A percentile compares a stretch with the other conserved stretches of the same genome.
These are phyloP conservation scores for Leccinum pachyderme DNA, from an alignment of 1,284 basidiomycete species.

Conservation along the genomic window DNA sequence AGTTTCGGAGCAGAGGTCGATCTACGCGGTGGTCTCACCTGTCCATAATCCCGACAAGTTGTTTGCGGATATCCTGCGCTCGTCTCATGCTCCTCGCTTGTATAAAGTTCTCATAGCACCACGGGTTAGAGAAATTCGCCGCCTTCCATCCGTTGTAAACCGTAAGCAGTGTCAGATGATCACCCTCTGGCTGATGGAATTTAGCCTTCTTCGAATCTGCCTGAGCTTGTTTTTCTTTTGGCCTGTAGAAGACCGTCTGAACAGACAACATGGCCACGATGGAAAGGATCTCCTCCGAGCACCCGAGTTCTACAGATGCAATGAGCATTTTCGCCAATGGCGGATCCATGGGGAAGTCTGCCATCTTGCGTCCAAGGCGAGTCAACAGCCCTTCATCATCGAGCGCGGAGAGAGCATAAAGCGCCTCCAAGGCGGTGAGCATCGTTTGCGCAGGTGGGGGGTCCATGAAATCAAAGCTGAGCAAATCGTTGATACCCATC, in stretches of 20 bases:
- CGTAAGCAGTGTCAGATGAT: conserved; percentile 91
- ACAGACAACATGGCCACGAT: conserved; percentile 98
- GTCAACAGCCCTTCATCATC: conserved; percentile 97
- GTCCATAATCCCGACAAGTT: conserved; percentile 98
- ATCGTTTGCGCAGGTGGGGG: conserved; percentile 96
- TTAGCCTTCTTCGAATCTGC: conserved; percentile 99
- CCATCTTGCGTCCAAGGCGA: conserved; percentile 95
- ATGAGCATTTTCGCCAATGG: conserved; percentile 97
- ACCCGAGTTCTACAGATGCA: conserved; percentile 95
- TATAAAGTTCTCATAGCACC: conserved; percentile 98
- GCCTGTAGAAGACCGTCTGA: conserved; percentile 95
- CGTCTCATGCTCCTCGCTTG: conserved; percentile 95
- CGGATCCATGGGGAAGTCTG: conserved; percentile 98
- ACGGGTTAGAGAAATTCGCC: conserved; percentile 93
- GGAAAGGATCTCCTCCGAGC: conserved; percentile 95
- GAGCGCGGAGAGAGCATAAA: conserved; percentile 93
- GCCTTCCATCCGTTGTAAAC: conserved; percentile 99
- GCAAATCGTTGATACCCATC: conserved; percentile 98
- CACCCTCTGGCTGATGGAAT: conserved; percentile 97
- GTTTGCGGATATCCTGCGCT: conserved; percentile 98
- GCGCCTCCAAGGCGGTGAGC: conserved; percentile 88
- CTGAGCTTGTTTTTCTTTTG: conserved; percentile 98
- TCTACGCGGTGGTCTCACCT: conserved; percentile 49
- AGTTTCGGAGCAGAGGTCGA: conserved; percentile 6
- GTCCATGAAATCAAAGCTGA: conserved; percentile 99